These are phyloP conservation scores for Ilyonectria robusta DNA, from an alignment of 2,329 filamentous ascomycete species.

Conservation along the genomic window DNA sequence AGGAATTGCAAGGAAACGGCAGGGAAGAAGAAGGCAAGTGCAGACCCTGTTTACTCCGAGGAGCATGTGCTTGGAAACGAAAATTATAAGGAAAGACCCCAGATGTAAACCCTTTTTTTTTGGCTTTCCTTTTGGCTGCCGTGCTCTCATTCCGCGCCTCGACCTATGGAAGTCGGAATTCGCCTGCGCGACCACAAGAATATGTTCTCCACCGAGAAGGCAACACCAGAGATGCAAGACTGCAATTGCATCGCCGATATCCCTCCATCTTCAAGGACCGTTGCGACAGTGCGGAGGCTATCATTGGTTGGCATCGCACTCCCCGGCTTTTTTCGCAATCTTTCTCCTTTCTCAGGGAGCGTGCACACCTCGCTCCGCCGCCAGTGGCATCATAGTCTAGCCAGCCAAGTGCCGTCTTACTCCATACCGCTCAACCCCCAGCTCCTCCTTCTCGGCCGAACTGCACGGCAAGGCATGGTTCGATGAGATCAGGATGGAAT, in stretches of 20 bases:
- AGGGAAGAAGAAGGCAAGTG: conserved; percentile 5
- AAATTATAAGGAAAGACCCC: conserved; percentile 9
- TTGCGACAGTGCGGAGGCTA: conserved; percentile 2
- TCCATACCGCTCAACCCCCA: conserved; percentile 3
- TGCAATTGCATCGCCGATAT: conserved; percentile 12
- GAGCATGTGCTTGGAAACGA: conserved; percentile 20
- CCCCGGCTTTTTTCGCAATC: conserved; percentile 4
- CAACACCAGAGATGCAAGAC: conserved; percentile 10
- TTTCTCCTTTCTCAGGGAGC: conserved; percentile 9
- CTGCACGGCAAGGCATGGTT: conserved; percentile 18
- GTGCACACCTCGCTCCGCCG: conserved; percentile 8
- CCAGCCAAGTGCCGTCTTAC: conserved; percentile 15
- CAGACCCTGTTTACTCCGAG: conserved; percentile 17
- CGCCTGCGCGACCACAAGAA: conserved; percentile 20
- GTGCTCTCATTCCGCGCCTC: background rate
- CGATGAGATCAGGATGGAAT: conserved; percentile 27
- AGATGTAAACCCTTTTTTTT: conserved; percentile 9
- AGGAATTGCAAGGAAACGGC: conserved; percentile 11
- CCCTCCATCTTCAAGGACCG: conserved; percentile 3
- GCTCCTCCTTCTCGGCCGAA: conserved; percentile 11
- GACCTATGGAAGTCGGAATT: conserved; percentile 17
- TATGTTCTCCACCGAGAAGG: conserved; percentile 17
- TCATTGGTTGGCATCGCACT: conserved; percentile 16
- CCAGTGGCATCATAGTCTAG: conserved; percentile 26
- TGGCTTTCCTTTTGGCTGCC: conserved; percentile 2